A percentile compares a stretch with the other conserved stretches of the same genome.
These are phyloP conservation scores for Sarcodon aspratus DNA, from an alignment of 768 basidiomycete species.

Conservation along the genomic window DNA sequence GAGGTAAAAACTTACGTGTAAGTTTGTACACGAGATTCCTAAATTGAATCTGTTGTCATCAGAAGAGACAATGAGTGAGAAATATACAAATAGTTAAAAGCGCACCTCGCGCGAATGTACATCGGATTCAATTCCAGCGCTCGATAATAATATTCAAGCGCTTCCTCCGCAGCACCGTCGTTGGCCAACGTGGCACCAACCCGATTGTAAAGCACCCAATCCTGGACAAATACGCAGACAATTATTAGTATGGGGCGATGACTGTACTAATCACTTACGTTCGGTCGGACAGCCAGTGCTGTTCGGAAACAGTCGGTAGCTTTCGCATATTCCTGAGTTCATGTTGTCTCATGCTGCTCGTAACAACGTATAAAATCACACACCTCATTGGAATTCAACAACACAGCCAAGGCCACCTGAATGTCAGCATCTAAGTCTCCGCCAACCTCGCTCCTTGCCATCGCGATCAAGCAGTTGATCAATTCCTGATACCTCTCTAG, in stretches of 20 bases:
- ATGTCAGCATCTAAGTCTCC: conserved; percentile 75
- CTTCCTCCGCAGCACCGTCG: conserved; percentile 66
- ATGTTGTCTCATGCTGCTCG: not conserved
- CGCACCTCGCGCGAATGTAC: conserved; percentile 81
- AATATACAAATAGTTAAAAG: conserved; percentile 1
- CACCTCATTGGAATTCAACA: conserved; percentile 89
- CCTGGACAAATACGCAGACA: conserved; percentile 30
- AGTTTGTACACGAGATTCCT: conserved; percentile 85
- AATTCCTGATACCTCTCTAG: conserved; percentile 38
- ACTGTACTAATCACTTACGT: conserved; percentile 33
- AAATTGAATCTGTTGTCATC: conserved; percentile 64
- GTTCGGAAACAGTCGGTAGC: conserved; percentile 91
- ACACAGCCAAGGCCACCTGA: conserved; percentile 86
- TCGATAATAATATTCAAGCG: conserved; percentile 77
- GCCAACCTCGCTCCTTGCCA: conserved; percentile 42
- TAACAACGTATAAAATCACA: not conserved
- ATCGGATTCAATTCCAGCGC: conserved; percentile 82
- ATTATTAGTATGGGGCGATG: not conserved
- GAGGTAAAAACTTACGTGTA: conserved; percentile 42
- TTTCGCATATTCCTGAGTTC: conserved; percentile 70
- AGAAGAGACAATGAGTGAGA: not conserved
- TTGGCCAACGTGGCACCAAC: conserved; percentile 94
- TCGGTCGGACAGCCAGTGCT: conserved; percentile 78
- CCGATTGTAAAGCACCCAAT: conserved; percentile 87
- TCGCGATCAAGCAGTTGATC: conserved; percentile 68